phyloP scores from a whole-genome alignment of 2,329 filamentous ascomycete genomes.

The Scorias spongiosa region DNA sequence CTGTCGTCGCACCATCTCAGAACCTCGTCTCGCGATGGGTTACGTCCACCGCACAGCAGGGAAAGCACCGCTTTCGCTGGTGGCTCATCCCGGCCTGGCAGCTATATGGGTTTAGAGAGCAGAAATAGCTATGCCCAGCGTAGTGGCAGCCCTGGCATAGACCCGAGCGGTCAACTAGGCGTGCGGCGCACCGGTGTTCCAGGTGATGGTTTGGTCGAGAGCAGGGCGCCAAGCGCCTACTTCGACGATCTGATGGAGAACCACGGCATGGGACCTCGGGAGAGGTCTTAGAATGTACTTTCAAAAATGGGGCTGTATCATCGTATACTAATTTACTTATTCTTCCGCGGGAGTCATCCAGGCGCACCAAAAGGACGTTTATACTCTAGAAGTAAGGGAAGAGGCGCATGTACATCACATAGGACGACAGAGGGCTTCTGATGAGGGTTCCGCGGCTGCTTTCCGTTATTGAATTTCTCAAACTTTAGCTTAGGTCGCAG shows the following conservation, averaged over 20 bases:
- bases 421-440: too few relatives aligned
- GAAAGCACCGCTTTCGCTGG: slow-evolving; percentile 5
- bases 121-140: slow-evolving; percentile 10
- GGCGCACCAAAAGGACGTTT: too few relatives aligned
- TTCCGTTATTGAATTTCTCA: too few relatives aligned
- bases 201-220: slow-evolving; percentile 41
- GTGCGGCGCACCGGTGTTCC: slow-evolving; percentile 13
- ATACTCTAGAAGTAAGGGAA: too few relatives aligned
- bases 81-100: neutral
- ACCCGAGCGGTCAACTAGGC: slow-evolving; percentile 1
- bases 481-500: too few relatives aligned
- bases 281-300: neutral
- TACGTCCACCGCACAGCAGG: slow-evolving; percentile 3
- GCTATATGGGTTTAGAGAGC: slow-evolving; percentile 5
- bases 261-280: slow-evolving; percentile 30
- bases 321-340: too few relatives aligned
- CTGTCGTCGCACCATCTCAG: slow-evolving; percentile 4
- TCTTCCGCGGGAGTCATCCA: too few relatives aligned
- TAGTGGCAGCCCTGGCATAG: slow-evolving; percentile 1
- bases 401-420: too few relatives aligned
- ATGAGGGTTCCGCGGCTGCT: too few relatives aligned
- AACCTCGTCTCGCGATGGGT: slow-evolving; percentile 4
- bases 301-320: too few relatives aligned
- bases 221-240: slow-evolving; percentile 72
- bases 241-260: slow-evolving; percentile 80